Evolutionary conservation across 306 rosid genomes (phyloP).

Genomic region (Cicer judaicum): DNA sequence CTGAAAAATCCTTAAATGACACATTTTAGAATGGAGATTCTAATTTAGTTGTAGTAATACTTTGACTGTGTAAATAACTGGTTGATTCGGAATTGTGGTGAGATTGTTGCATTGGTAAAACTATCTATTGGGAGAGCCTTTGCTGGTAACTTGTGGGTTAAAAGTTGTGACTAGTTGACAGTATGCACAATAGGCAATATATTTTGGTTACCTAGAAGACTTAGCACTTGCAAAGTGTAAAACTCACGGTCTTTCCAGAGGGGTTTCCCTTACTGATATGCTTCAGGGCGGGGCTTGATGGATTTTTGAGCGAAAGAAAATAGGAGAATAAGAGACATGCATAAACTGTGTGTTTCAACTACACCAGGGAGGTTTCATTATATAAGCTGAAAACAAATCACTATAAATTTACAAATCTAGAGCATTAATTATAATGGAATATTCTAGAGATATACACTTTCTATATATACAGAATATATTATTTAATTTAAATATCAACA

Average conservation of each 20-base stretch:
- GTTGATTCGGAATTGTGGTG: slow-evolving; percentile 18
- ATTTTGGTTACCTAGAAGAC: slow-evolving; percentile 13
- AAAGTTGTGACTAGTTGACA: not conserved
- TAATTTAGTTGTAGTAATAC: not conserved
- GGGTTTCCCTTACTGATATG: not conserved
- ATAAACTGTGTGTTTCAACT: no score
- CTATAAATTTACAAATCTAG: no score
- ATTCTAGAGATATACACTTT: no score
- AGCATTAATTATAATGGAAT: no score
- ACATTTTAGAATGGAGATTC: no score
- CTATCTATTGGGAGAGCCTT: slow-evolving; percentile 19
- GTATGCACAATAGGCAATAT: not conserved
- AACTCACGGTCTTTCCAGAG: not conserved
- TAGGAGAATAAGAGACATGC: no score
- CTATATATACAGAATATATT: no score
- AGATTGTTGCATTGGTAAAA: not conserved
- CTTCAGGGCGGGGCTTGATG: not conserved
- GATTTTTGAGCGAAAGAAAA: not conserved
- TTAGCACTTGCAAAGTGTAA: slow-evolving; percentile 1
- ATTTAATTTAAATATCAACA: no score
- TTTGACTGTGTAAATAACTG: slow-evolving; percentile 7
- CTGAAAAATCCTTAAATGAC: no score
- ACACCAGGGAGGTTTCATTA: no score
- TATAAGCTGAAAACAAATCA: no score
- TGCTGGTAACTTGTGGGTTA: not conserved